Evolutionary conservation across 495 filamentous ascomycete genomes (phyloP), one percentile per base, ranked within the genome.

Genomic region (Parathielavia appendiculata): DNA sequence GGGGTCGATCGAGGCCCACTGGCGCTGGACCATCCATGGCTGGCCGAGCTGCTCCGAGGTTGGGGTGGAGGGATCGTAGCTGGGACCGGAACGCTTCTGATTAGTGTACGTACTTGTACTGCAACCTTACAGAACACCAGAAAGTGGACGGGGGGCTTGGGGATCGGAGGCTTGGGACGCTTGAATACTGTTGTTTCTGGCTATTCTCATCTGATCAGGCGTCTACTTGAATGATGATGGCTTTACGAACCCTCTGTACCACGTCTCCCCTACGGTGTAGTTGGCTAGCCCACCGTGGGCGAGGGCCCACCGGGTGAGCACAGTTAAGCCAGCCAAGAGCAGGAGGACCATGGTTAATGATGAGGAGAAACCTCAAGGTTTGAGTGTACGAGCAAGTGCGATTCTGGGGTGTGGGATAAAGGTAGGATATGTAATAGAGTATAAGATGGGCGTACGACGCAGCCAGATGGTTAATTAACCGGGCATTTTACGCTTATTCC

Each of bases 221-320:
- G 47, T 36, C 6, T 19, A 9, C 22, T 10, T n/a, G n/a, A n/a
- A 13, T n/a, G 14, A 52, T 54, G 35, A 44, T 44, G 55, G 44
- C 13, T 39, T 10, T 66, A 62, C 66, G 47, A 58, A 77, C 76
- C 76, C 77, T 63, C 71, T 66, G 47, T 78, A 78, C 77, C 77
- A 78, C 8, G 71, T 73, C 6, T 75, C 72, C 45, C 72, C 74
- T 1, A 79, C 76, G 2, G 75, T 79, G 59, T 79, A 78, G 64
- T 79, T 78, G 17, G 69, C 60, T 5, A 78, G 67, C 1, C 77
- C 77, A 10, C 76, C 77, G 62, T 79, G 77, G 4, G 69, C 74
- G 34, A 61, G 59, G 46, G 57, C 71, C 32, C 52, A 62, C 17
- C 58, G 54, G 55, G 61, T 23, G 1, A 72, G 47, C 45, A 62